Conservation (phyloP, 805 yeast species). For the Barnettozyma botsteinii region DNA sequence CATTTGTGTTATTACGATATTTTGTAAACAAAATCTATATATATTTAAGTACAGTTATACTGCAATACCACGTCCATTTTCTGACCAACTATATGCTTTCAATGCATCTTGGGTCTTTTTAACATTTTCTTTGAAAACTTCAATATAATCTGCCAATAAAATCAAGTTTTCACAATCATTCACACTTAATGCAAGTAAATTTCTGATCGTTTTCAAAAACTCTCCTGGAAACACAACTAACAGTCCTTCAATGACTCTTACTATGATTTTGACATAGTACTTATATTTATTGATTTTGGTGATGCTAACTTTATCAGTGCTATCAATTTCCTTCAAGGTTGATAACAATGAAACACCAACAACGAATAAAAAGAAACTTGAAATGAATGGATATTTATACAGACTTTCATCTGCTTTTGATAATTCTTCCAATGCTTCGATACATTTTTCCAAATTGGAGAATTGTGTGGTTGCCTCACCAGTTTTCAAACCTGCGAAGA, state of each 20-base stretch:
- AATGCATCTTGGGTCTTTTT: constrained; percentile 26
- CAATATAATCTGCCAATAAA: constrained; percentile 17
- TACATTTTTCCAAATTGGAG: constrained; percentile 12
- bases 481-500: constrained; percentile 14
- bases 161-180: constrained; percentile 24
- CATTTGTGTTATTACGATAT: too few species aligned
- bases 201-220: constrained; percentile 24
- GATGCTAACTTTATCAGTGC: constrained; percentile 13
- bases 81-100: constrained; percentile 31
- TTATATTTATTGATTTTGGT: constrained; percentile 21
- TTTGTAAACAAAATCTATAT: not conserved
- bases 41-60: constrained; percentile 12
- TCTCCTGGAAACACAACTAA: constrained; percentile 26
- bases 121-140: constrained; percentile 17
- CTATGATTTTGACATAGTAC: constrained; percentile 20
- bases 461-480: constrained; percentile 15
- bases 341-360: constrained; percentile 20
- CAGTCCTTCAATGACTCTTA: constrained; percentile 23
- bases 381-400: constrained; percentile 18
- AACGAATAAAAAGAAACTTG: constrained; percentile 20
- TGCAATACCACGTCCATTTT: constrained; percentile 34
- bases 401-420: constrained; percentile 16
- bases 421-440: constrained; percentile 17
- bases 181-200: constrained; percentile 18
- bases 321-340: constrained; percentile 17